Conservation (phyloP, 73 alveolate genomes). For the Tetrahymena borealis region DNA sequence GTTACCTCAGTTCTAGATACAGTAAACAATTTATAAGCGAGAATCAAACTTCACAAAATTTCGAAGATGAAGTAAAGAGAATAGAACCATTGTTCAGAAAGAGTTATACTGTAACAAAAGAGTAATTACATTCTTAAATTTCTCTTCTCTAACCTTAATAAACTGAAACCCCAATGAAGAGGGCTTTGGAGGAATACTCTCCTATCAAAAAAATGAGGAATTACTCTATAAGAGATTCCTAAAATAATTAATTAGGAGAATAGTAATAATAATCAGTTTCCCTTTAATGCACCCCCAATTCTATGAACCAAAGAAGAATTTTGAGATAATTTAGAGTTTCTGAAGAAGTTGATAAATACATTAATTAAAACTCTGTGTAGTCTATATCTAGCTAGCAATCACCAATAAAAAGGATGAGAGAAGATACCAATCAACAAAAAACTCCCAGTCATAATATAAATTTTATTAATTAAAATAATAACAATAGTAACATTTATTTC, state of each 20-base stretch:
- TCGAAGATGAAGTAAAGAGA: not conserved
- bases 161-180: not conserved
- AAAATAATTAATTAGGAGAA: not conserved
- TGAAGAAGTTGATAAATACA: not conserved
- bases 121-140: not conserved
- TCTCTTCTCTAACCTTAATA: not conserved
- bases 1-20: not conserved
- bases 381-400: not conserved
- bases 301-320: not conserved
- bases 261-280: not conserved
- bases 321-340: not conserved
- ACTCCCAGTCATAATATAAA: too few species aligned
- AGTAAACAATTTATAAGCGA: not conserved
- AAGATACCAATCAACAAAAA: not conserved
- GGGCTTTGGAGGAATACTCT: not conserved
- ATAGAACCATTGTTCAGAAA: not conserved
- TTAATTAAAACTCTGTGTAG: not conserved
- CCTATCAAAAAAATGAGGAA: not conserved
- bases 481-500: too few species aligned
- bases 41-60: not conserved
- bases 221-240: not conserved
- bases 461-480: too few species aligned
- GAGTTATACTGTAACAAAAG: not conserved
- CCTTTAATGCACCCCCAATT: not conserved
- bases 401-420: not conserved